Evolutionary conservation across 306 rosid species (phyloP).

Genomic region (Malus sylvestris): DNA sequence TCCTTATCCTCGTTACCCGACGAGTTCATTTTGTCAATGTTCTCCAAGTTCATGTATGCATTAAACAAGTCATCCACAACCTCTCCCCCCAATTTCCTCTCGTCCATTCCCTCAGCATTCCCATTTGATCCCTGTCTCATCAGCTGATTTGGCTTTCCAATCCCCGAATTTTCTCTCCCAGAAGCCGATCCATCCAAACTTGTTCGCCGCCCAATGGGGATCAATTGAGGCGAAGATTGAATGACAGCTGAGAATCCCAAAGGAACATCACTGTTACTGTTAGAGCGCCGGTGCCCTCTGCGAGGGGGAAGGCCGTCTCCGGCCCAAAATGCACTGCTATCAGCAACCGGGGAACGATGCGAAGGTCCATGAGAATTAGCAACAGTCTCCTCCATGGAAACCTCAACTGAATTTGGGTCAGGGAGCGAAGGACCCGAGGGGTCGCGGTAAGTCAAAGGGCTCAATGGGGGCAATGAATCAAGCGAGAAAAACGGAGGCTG

Average conservation of each 20-base stretch:
- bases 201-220: constrained; percentile 28
- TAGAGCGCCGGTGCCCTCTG: constrained; percentile 70
- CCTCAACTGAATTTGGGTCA: constrained; percentile 36
- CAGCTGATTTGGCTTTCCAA: constrained; percentile 43
- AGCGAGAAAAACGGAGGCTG: constrained; percentile 52
- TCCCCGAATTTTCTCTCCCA: constrained; percentile 30
- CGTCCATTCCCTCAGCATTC: constrained; percentile 27
- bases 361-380: constrained; percentile 31
- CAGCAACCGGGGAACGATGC: constrained; percentile 23
- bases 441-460: constrained; percentile 48
- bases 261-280: constrained; percentile 71
- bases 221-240: constrained; percentile 47
- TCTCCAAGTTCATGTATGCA: constrained; percentile 67
- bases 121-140: constrained; percentile 28
- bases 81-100: constrained; percentile 38
- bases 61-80: constrained; percentile 52
- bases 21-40: constrained; percentile 44
- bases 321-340: constrained; percentile 33
- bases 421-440: constrained; percentile 21
- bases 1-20: constrained; percentile 58
- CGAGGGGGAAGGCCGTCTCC: constrained; percentile 70
- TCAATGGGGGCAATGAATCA: constrained; percentile 70
- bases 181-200: constrained; percentile 30
- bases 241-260: constrained; percentile 51
- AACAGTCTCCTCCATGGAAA: constrained; percentile 51